These are phyloP conservation scores for Hyphopichia homilentoma DNA, from an alignment of 805 yeast species.

Conservation along the genomic window DNA sequence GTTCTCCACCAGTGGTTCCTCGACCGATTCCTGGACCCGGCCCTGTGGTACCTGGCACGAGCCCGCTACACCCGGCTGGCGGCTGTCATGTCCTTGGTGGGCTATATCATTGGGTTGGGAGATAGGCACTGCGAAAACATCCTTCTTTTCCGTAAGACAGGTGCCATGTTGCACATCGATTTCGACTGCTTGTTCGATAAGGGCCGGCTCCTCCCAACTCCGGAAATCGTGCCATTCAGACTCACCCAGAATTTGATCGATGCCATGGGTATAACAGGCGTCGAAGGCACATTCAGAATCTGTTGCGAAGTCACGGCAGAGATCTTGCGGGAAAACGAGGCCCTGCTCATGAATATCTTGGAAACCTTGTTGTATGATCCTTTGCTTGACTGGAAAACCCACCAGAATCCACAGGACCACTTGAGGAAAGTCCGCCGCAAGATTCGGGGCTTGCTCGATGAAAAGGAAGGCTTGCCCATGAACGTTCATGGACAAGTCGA, in stretches of 20 bases:
- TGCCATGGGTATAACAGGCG: conserved; percentile 85
- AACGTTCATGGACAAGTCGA: conserved; percentile 94
- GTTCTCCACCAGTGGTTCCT: conserved; percentile 85
- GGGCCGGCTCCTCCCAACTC: conserved; percentile 65
- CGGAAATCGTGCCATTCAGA: conserved; percentile 93
- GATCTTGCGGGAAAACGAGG: conserved; percentile 73
- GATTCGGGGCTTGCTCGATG: conserved; percentile 74
- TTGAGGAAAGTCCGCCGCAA: conserved; percentile 71
- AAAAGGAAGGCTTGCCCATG: conserved; percentile 78
- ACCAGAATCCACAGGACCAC: conserved; percentile 61
- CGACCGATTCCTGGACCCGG: conserved; percentile 85
- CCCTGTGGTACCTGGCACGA: conserved; percentile 79
- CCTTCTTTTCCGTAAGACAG: conserved; percentile 65
- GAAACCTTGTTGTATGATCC: conserved; percentile 94
- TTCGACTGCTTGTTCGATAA: conserved; percentile 95
- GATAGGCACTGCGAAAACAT: conserved; percentile 96
- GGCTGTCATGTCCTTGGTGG: conserved; percentile 97
- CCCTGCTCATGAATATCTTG: conserved; percentile 80
- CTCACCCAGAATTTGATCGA: conserved; percentile 87
- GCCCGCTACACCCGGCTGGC: conserved; percentile 70
- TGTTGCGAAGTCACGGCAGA: conserved; percentile 81
- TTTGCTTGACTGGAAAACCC: conserved; percentile 68
- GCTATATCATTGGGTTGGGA: conserved; percentile 89
- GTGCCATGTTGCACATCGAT: conserved; percentile 88
- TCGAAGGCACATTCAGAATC: conserved; percentile 85